Conservation (phyloP, 768 basidiomycete species). For the Hebeloma cylindrosporum region DNA sequence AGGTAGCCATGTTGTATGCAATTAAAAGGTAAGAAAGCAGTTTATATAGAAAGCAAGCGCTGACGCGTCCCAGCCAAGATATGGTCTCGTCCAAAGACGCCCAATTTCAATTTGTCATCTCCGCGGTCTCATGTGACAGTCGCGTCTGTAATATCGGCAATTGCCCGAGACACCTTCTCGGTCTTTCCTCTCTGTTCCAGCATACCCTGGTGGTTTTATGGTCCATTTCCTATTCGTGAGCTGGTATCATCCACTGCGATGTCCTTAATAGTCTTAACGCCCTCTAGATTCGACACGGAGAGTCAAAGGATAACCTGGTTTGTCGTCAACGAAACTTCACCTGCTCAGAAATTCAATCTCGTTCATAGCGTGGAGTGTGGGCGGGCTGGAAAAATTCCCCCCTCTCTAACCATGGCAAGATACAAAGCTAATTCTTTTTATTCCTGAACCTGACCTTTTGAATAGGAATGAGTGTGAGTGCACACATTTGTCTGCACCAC, state of each 20-base stretch:
- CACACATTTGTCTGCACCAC: conserved; percentile 13
- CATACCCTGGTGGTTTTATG: conserved; percentile 16
- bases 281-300: conserved; percentile 68
- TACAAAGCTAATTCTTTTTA: background rate
- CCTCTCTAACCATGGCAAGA: conserved; percentile 71
- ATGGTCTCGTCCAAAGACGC: background rate
- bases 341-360: conserved; percentile 1
- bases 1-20: conserved; percentile 15
- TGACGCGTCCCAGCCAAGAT: conserved; percentile 24
- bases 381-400: conserved; percentile 77
- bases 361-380: conserved; percentile 46
- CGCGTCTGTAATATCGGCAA: conserved; percentile 6
- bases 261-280: background rate
- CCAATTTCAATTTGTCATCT: conserved; percentile 12
- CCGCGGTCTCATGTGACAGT: conserved; percentile 7
- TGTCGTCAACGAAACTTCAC: conserved; percentile 22
- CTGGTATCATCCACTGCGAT: background rate
- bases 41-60: conserved; percentile 18
- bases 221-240: conserved; percentile 46
- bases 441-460: conserved; percentile 1
- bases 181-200: conserved; percentile 5
- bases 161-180: conserved; percentile 4
- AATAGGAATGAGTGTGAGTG: conserved; percentile 55
- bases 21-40: conserved; percentile 11
- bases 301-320: conserved; percentile 76